phyloP scores from a whole-genome alignment of 768 basidiomycete species.

The Hydnomerulius pinastri region DNA sequence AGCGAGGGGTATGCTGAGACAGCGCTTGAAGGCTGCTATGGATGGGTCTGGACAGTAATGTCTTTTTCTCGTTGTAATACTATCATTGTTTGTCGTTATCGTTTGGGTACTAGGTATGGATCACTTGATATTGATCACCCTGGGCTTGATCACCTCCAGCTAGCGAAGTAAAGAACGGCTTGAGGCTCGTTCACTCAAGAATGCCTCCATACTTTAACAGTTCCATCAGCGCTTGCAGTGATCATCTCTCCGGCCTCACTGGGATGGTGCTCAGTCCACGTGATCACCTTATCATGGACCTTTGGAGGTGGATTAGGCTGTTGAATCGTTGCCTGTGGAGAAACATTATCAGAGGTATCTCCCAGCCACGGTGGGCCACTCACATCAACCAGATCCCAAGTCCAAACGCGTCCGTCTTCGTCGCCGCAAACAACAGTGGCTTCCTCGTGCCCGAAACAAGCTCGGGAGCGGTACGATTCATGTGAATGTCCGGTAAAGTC shows the following conservation, averaged over 20 bases:
- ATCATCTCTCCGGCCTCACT: constrained; percentile 79
- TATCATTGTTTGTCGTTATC: constrained; percentile 7
- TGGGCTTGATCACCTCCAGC: not conserved
- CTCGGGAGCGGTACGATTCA: constrained; percentile 73
- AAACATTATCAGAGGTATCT: not conserved
- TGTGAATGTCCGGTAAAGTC: constrained; percentile 80
- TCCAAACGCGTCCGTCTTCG: constrained; percentile 87
- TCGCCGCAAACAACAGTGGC: constrained; percentile 84
- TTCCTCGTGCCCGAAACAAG: constrained; percentile 83
- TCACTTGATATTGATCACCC: not conserved
- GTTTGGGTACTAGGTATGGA: not conserved
- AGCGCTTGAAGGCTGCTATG: constrained; percentile 31
- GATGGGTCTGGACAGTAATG: constrained; percentile 26
- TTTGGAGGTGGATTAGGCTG: constrained; percentile 75
- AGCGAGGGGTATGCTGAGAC: constrained; percentile 24
- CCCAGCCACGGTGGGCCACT: constrained; percentile 21
- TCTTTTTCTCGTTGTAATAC: constrained; percentile 21
- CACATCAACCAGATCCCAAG: constrained; percentile 93
- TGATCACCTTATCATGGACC: constrained; percentile 81
- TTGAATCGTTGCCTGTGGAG: constrained; percentile 62
- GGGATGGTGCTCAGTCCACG: constrained; percentile 92
- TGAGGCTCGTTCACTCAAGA: constrained; percentile 25
- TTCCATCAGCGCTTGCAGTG: constrained; percentile 89
- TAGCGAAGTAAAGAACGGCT: not conserved
- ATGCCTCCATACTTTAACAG: constrained; percentile 84